Conservation (phyloP, 306 rosid species). For the Hippophae rhamnoides region DNA sequence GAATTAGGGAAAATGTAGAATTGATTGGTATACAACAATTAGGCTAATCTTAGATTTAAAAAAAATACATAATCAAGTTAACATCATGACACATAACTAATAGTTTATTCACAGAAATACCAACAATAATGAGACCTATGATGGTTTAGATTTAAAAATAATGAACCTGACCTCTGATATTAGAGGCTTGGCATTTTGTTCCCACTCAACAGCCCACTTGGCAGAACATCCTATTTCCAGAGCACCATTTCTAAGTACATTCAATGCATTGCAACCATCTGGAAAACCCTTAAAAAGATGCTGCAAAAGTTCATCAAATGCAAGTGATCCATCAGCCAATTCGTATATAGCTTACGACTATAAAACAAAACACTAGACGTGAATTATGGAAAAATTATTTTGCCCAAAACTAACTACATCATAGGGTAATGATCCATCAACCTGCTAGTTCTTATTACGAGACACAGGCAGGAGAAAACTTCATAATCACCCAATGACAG, state of each 20-base stretch:
- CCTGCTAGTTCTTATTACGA: no score
- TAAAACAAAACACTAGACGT: neutral
- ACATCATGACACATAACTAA: neutral
- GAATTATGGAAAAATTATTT: no score
- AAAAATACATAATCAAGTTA: no score
- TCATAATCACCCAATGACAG: no score
- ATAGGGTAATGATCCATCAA: no score
- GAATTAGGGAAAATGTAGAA: no score
- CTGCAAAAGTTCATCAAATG: slow-evolving; percentile 31
- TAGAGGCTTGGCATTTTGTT: slow-evolving; percentile 73
- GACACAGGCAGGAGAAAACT: no score
- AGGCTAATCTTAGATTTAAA: neutral
- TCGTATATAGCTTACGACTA: neutral
- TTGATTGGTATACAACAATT: neutral
- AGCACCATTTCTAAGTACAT: slow-evolving; percentile 51
- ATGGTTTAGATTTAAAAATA: no score
- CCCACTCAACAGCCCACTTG: slow-evolving; percentile 87
- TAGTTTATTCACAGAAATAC: neutral
- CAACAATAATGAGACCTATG: no score
- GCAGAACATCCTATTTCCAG: slow-evolving; percentile 57
- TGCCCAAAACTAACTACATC: neutral
- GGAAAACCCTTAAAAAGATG: slow-evolving; percentile 89
- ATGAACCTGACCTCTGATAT: slow-evolving; percentile 55
- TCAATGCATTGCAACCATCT: slow-evolving; percentile 47
- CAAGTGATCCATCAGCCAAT: neutral